A percentile compares a stretch with the other conserved stretches of the same genome.
Evolutionary conservation across 208 protist genomes (phyloP).

Genomic region (Leishmania gerbilli): DNA sequence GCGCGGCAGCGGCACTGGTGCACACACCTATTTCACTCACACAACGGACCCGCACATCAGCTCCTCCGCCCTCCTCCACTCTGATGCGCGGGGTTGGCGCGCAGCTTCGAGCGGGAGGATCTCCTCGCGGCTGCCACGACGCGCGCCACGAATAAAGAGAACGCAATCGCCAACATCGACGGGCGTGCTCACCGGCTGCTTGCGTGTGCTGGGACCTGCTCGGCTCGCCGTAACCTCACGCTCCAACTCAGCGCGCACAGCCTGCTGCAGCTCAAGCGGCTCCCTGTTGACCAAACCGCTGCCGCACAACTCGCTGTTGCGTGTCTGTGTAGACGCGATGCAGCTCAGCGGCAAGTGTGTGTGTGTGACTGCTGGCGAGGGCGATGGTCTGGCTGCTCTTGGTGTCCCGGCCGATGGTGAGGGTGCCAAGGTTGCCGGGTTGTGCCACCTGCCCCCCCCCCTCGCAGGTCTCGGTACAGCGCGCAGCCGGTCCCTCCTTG

Average conservation of each 20-base stretch:
- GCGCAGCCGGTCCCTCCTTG: too few species aligned
- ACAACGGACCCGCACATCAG: not conserved
- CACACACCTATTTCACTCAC: not conserved
- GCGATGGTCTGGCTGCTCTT: not conserved
- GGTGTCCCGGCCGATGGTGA: not conserved
- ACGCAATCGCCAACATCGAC: not conserved
- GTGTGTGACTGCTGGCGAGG: too few species aligned
- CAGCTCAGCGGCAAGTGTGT: too few species aligned
- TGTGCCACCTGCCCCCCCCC: not conserved
- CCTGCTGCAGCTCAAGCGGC: too few species aligned
- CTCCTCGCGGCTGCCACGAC: not conserved
- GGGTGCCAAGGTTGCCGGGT: not conserved
- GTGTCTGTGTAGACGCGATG: too few species aligned
- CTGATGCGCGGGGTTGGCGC: not conserved
- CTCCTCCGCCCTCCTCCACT: not conserved
- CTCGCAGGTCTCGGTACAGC: too few species aligned
- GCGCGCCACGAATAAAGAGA: not conserved
- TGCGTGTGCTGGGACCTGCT: too few species aligned
- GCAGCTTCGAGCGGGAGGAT: not conserved
- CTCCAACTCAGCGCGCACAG: too few species aligned
- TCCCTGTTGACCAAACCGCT: too few species aligned
- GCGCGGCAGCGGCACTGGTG: not conserved
- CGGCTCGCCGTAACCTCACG: too few species aligned
- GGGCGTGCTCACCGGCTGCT: too few species aligned
- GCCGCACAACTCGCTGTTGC: too few species aligned